These are phyloP conservation scores for Kluyveromyces siamensis DNA, from an alignment of 805 yeast genomes.

Conservation along the genomic window DNA sequence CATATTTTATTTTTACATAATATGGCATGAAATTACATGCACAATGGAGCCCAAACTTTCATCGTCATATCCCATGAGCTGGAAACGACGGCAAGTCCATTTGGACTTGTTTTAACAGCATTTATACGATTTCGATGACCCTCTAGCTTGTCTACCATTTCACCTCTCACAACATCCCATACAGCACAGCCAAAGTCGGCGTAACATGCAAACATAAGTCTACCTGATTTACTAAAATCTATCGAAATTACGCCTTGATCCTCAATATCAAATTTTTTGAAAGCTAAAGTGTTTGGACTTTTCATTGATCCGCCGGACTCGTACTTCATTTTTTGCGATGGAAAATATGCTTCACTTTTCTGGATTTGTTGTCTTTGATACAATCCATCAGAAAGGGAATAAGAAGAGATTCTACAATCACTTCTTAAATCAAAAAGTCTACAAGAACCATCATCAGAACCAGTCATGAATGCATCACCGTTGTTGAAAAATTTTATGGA, in stretches of 20 bases:
- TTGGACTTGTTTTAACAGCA: constrained; percentile 56
- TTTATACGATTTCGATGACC: constrained; percentile 58
- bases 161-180: constrained; percentile 68
- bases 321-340: constrained; percentile 18
- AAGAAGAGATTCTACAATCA: constrained; percentile 57
- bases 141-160: constrained; percentile 54
- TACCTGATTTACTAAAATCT: constrained; percentile 65
- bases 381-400: constrained; percentile 25
- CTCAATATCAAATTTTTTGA: constrained; percentile 33
- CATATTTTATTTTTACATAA: background rate
- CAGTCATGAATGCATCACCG: constrained; percentile 61
- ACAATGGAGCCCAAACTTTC: constrained; percentile 50
- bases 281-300: constrained; percentile 5
- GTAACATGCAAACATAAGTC: constrained; percentile 66
- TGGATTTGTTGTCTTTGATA: constrained; percentile 9
- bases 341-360: constrained; percentile 8
- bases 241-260: constrained; percentile 64
- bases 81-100: constrained; percentile 70
- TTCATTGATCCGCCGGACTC: constrained; percentile 12
- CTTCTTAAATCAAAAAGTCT: constrained; percentile 68
- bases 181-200: constrained; percentile 65
- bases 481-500: constrained; percentile 56
- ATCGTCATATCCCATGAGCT: constrained; percentile 75
- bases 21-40: constrained; percentile 6
- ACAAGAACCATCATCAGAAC: constrained; percentile 70